Percentiles rank a stretch among this genome's conserved stretches.
phyloP scores from a whole-genome alignment of 225 moss, liverwort and hornwort genomes.

The Physcomitrellopsis africana region DNA sequence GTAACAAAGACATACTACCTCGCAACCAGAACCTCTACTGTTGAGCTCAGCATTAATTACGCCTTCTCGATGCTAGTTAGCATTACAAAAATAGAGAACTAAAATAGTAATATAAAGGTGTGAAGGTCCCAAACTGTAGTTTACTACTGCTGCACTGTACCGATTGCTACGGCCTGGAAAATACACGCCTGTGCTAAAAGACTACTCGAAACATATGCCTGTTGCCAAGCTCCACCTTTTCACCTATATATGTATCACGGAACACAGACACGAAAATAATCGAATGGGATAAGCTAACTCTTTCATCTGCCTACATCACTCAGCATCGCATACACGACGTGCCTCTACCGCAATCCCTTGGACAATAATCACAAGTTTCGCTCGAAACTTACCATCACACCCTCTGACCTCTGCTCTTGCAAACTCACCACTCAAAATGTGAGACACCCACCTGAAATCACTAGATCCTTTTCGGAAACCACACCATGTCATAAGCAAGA shows the following conservation, averaged over 20 bases:
- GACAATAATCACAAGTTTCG: not conserved
- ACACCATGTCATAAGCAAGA: conserved; percentile 21
- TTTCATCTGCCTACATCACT: not conserved
- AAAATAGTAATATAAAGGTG: no score
- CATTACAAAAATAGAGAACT: no score
- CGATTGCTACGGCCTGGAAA: conserved; percentile 12
- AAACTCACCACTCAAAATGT: no score
- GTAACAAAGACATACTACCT: conserved; percentile 14
- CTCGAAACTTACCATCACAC: conserved; percentile 1
- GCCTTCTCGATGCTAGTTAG: not conserved
- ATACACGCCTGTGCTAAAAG: not conserved
- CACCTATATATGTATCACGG: conserved; percentile 14
- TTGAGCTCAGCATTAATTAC: not conserved
- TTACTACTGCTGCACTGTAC: conserved; percentile 14
- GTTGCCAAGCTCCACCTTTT: not conserved
- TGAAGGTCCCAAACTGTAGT: conserved; percentile 23
- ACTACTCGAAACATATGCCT: not conserved
- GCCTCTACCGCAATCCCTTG: conserved; percentile 8
- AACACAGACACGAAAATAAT: not conserved
- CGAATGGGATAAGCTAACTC: not conserved
- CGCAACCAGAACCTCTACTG: conserved; percentile 6
- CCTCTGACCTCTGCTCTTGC: no score
- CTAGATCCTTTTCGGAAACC: conserved; percentile 33
- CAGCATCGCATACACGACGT: conserved; percentile 4
- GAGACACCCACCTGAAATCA: conserved; percentile 25